Conservation (phyloP, 805 yeast species). For the Teunomyces cretensis region DNA sequence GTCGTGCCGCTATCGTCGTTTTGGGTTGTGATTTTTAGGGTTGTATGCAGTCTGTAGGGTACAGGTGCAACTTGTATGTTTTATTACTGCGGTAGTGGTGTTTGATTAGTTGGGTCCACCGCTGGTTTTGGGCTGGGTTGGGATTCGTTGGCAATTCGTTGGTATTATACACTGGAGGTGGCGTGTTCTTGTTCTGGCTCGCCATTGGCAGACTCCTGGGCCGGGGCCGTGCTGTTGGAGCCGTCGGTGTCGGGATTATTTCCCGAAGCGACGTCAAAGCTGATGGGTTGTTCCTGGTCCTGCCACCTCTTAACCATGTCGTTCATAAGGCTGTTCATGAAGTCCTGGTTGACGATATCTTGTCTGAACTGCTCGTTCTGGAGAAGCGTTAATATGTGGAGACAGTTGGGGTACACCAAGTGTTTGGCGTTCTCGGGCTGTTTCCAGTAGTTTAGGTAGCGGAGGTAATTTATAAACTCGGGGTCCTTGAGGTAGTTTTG, state of each 20-base stretch:
- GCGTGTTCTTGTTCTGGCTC: background rate
- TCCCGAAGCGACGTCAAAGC: background rate
- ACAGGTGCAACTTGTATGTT: too few species aligned
- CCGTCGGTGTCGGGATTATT: background rate
- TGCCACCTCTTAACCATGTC: conserved; percentile 79
- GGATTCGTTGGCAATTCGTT: too few species aligned
- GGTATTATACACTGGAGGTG: background rate
- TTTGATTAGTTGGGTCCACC: too few species aligned
- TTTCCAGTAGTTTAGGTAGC: conserved; percentile 86
- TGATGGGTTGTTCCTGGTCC: conserved; percentile 16
- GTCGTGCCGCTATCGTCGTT: too few species aligned
- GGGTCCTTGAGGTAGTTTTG: conserved; percentile 71
- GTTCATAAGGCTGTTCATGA: conserved; percentile 60
- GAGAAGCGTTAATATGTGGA: conserved; percentile 71
- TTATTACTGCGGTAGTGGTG: background rate
- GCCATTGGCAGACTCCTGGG: background rate
- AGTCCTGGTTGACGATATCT: conserved; percentile 55
- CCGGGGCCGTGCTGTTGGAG: background rate
- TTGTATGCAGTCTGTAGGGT: background rate
- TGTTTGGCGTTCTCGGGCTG: conserved; percentile 66
- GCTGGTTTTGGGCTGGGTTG: too few species aligned
- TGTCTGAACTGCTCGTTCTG: conserved; percentile 53
- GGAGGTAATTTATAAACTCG: conserved; percentile 69
- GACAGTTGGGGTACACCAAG: conserved; percentile 83
- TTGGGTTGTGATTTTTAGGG: background rate